A percentile compares a stretch with the other conserved stretches of the same genome.
These are phyloP conservation scores for Talaromyces marneffei DNA, from an alignment of 2,329 filamentous ascomycete genomes.

Conservation along the genomic window DNA sequence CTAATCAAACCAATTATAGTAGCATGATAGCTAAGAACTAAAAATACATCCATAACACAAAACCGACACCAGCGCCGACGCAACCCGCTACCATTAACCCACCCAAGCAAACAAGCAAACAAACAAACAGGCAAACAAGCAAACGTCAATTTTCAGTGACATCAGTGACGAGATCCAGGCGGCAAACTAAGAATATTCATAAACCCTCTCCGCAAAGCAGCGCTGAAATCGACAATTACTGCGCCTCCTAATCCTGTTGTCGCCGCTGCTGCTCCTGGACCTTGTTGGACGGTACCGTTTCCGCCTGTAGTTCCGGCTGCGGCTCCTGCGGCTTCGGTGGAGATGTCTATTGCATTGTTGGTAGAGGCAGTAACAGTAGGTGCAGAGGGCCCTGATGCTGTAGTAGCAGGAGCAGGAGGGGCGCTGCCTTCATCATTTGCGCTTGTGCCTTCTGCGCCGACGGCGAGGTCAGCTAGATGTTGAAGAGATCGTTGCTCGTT, in stretches of 20 bases:
- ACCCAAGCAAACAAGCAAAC: too few relatives aligned
- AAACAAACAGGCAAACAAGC: too few relatives aligned
- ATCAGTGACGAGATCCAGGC: constrained; percentile 3
- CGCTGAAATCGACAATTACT: constrained; percentile 7
- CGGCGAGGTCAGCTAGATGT: constrained; percentile 40
- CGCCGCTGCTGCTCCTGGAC: background rate
- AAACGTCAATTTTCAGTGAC: background rate
- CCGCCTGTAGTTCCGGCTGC: background rate
- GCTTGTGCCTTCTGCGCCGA: constrained; percentile 36
- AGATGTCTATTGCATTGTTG: background rate
- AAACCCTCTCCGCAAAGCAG: constrained; percentile 13
- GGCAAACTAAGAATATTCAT: constrained; percentile 13
- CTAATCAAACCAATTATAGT: background rate
- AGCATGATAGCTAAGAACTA: background rate
- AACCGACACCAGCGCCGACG: background rate
- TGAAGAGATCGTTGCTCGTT: constrained; percentile 42
- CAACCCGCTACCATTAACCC: background rate
- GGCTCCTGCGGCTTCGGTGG: background rate
- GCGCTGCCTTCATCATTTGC: constrained; percentile 17
- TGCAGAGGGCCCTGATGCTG: background rate
- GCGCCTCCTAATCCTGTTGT: background rate
- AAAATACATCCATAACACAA: background rate
- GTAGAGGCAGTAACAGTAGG: background rate
- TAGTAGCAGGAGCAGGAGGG: background rate
- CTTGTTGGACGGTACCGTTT: background rate